Percentiles rank a stretch among this genome's conserved stretches.
phyloP scores from a whole-genome alignment of 1,139 yeast species.

The Sugiyamaella japonica region DNA sequence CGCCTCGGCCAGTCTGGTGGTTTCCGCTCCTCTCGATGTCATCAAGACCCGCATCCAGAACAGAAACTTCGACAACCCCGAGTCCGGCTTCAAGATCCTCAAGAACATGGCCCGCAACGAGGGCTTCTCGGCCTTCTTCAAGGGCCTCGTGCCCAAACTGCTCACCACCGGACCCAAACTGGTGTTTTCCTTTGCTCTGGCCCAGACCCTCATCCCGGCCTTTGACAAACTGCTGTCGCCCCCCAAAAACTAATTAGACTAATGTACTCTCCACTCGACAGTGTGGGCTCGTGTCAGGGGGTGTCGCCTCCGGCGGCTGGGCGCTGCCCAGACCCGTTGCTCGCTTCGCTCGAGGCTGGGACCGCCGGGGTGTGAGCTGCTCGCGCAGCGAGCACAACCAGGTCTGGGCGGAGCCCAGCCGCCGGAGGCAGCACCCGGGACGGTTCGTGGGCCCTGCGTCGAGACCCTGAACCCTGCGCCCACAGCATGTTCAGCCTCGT shows the following conservation, averaged over 20 bases:
- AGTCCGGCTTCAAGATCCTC: constrained; percentile 87
- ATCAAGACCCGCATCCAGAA: constrained; percentile 98
- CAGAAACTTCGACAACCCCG: constrained; percentile 92
- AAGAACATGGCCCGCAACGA: constrained; percentile 92
- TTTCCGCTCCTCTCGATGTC: constrained; percentile 96
- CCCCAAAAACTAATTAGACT: constrained; percentile 8
- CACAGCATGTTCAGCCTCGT: neutral
- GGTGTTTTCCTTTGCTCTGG: constrained; percentile 94
- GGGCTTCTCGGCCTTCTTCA: constrained; percentile 80
- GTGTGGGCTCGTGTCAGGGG: neutral
- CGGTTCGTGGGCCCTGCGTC: too few species aligned
- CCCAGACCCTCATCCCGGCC: constrained; percentile 94
- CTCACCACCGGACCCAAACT: constrained; percentile 98
- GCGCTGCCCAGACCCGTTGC: constrained; percentile 4
- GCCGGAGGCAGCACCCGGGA: too few species aligned
- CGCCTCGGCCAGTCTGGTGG: constrained; percentile 95
- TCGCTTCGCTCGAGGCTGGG: neutral
- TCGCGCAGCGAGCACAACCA: too few species aligned
- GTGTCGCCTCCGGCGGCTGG: constrained; percentile 9
- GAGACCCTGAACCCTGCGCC: constrained; percentile 1
- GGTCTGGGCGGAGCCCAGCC: too few species aligned
- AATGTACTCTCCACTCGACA: neutral
- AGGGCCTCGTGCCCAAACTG: constrained; percentile 94
- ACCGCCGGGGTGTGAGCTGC: too few species aligned
- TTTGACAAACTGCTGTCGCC: constrained; percentile 60